Evolutionary conservation across 495 filamentous ascomycete genomes (phyloP).

Genomic region (Extremus antarcticus): DNA sequence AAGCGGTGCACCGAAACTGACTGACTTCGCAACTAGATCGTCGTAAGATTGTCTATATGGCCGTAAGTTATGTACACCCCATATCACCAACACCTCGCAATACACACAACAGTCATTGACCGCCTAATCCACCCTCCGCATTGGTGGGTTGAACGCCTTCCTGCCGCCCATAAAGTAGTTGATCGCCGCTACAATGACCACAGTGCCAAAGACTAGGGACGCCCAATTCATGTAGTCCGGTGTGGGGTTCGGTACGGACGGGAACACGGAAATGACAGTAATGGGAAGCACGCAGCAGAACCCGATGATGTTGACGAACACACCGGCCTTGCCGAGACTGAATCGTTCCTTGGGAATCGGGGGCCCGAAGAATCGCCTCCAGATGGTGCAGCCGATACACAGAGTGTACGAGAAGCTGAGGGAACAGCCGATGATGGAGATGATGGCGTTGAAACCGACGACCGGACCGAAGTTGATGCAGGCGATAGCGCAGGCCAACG

Average conservation of each 20-base stretch:
- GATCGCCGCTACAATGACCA: not conserved
- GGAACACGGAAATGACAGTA: not conserved
- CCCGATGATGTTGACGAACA: conserved; percentile 5
- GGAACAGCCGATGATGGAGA: conserved; percentile 27
- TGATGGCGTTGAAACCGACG: conserved; percentile 45
- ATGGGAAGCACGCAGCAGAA: not conserved
- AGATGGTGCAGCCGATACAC: conserved; percentile 4
- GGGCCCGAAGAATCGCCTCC: not conserved
- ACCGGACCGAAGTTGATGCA: conserved; percentile 50
- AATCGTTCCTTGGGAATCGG: not conserved
- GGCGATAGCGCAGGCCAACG: conserved; percentile 42
- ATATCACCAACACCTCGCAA: not conserved
- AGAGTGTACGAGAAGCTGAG: conserved; percentile 6
- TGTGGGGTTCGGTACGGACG: not conserved
- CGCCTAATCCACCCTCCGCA: not conserved
- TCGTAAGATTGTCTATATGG: not conserved
- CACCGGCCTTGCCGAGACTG: not conserved
- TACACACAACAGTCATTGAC: not conserved
- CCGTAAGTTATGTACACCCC: not conserved
- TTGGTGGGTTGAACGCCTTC: not conserved
- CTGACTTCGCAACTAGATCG: too few relatives aligned
- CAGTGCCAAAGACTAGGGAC: not conserved
- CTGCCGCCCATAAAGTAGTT: not conserved
- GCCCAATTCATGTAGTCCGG: not conserved
- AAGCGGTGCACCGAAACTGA: too few relatives aligned